Conservation (phyloP, 2,329 filamentous ascomycete genomes). For the Diplocarpon mali region DNA sequence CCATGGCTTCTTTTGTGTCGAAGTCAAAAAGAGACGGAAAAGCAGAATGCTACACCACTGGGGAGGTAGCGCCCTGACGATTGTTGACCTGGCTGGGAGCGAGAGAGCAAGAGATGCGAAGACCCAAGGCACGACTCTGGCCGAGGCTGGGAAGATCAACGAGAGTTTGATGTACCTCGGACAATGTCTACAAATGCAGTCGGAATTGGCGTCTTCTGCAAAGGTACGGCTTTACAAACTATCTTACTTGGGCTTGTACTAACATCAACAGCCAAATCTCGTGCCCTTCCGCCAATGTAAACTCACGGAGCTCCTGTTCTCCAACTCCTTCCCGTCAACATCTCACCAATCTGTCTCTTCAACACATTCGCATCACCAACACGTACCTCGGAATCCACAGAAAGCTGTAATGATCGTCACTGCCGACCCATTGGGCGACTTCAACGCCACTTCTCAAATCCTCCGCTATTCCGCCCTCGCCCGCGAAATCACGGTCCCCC, state of each 20-base stretch:
- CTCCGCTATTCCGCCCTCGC: constrained; percentile 88
- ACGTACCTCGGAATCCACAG: constrained; percentile 55
- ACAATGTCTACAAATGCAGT: constrained; percentile 93
- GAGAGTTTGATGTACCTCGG: constrained; percentile 97
- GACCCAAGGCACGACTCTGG: constrained; percentile 83
- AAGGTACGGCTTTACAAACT: constrained; percentile 44
- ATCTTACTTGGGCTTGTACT: not conserved
- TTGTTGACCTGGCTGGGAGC: constrained; percentile 88
- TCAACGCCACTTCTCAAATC: constrained; percentile 94
- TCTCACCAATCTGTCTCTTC: constrained; percentile 8
- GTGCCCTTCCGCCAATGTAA: constrained; percentile 79
- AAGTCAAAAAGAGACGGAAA: constrained; percentile 70
- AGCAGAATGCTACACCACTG: constrained; percentile 48
- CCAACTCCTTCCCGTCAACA: constrained; percentile 60
- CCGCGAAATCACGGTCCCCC: constrained; percentile 82
- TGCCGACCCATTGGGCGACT: constrained; percentile 84
- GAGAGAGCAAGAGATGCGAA: constrained; percentile 89
- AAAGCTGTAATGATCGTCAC: constrained; percentile 94
- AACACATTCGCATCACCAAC: constrained; percentile 23
- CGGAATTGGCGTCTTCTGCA: constrained; percentile 59
- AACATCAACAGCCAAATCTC: constrained; percentile 46
- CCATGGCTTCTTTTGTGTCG: constrained; percentile 92
- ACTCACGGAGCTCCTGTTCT: constrained; percentile 73
- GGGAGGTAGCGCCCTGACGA: constrained; percentile 68
- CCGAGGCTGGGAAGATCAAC: constrained; percentile 96